A percentile compares a stretch with the other conserved stretches of the same genome.
Evolutionary conservation across 2,329 filamentous ascomycete genomes (phyloP).

Genomic region (Monilinia vaccinii-corymbosi): DNA sequence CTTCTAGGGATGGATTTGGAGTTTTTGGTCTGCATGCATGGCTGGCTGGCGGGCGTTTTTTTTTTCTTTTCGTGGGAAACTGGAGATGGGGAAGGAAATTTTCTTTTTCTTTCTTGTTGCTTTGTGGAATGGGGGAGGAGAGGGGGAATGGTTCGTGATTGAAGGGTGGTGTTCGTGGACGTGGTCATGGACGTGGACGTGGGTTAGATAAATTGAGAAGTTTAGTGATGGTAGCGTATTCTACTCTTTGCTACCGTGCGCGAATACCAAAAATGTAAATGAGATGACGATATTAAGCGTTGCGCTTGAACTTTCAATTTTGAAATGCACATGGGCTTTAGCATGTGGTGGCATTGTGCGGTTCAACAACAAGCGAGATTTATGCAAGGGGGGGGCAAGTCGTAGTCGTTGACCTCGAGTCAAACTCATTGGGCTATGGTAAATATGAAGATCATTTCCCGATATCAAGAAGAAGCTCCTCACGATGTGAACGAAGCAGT

Average conservation of each 20-base stretch:
- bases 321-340: neutral
- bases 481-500: too few relatives aligned
- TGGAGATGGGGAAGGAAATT: neutral
- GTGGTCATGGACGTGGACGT: neutral
- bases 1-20: neutral
- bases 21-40: constrained; percentile 8
- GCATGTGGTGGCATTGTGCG: too few relatives aligned
- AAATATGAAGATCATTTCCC: too few relatives aligned
- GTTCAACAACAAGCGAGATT: too few relatives aligned
- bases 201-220: neutral
- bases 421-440: too few relatives aligned
- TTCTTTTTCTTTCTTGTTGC: neutral
- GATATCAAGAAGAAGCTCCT: too few relatives aligned
- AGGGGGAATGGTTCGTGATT: neutral
- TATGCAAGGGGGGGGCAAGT: too few relatives aligned
- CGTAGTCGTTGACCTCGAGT: too few relatives aligned
- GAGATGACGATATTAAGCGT: neutral
- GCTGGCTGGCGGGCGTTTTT: constrained; percentile 2
- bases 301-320: neutral
- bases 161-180: neutral
- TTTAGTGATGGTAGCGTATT: neutral
- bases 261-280: neutral
- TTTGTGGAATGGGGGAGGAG: neutral
- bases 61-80: neutral
- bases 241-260: neutral